A percentile compares a stretch with the other conserved stretches of the same genome.
phyloP scores from a whole-genome alignment of 768 basidiomycete species.

The Trametes coccinea region DNA sequence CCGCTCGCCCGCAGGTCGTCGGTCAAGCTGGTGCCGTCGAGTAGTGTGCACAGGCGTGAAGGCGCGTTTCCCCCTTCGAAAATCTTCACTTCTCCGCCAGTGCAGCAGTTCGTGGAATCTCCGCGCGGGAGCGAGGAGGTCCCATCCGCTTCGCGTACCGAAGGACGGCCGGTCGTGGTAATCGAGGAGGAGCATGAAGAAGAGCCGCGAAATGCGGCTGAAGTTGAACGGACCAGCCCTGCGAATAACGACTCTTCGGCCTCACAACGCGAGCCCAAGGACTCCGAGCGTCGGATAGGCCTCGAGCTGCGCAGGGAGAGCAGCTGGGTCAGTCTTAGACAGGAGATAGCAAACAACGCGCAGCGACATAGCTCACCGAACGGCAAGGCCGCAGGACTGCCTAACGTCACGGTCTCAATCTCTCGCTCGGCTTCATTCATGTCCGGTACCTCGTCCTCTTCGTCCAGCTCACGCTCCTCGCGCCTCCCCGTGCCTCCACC shows the following conservation, averaged over 20 bases:
- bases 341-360: constrained; percentile 2
- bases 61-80: constrained; percentile 63
- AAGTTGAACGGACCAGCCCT: not conserved
- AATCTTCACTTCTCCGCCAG: constrained; percentile 12
- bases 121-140: constrained; percentile 10
- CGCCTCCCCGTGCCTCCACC: constrained; percentile 21
- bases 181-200: constrained; percentile 16
- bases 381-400: constrained; percentile 14
- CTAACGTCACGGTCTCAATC: constrained; percentile 1
- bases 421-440: constrained; percentile 17
- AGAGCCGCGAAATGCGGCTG: not conserved
- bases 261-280: not conserved
- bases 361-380: constrained; percentile 24
- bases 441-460: constrained; percentile 16
- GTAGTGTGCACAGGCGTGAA: constrained; percentile 48
- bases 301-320: constrained; percentile 27
- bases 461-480: constrained; percentile 13
- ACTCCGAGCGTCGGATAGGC: constrained; percentile 13
- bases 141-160: not conserved
- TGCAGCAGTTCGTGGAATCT: constrained; percentile 20
- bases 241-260: not conserved
- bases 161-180: constrained; percentile 11
- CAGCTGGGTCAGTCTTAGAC: constrained; percentile 33
- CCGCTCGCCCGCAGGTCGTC: constrained; percentile 3
- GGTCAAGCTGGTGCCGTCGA: constrained; percentile 16